Base-by-base conservation (phyloP, 495 filamentous ascomycete species). In the Aspergillus cavernicola region DNA sequence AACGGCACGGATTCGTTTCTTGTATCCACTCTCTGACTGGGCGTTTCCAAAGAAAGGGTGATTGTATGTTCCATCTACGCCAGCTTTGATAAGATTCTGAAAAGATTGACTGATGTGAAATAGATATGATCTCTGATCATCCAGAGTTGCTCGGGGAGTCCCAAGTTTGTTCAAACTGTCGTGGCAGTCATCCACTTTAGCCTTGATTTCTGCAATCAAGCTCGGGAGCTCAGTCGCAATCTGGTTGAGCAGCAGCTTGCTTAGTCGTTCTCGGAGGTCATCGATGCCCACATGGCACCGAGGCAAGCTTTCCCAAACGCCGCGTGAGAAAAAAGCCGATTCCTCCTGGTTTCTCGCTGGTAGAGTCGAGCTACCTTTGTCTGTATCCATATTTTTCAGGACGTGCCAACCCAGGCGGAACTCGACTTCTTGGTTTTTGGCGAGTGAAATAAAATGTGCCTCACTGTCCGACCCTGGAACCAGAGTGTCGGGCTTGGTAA, bases 1-100 rank as follows among this genome's bases (percentile, higher is more conserved):
- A 1, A 81, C 67, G 0, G 84, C 83, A 16, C 85, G 78, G 16
- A 88, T 65, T 15, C 84, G 77, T 52, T 81, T 82, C 13, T 57
- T 32, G 47, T 70, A 71, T n/a, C 75, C 78, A 19, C 50, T 26
- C 1, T 63, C 35, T 0, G 68, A 59, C 29, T 68, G 56, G 5
- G 69, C 69, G 52, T 74, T 65, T 1, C 62, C 68, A 54, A 88
- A 88, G 59, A 87, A 87, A 0, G 54, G 28, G 37, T 80, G 63
- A 48, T 66, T 72, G 54, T 87, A 88, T 3, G 69, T 74, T 3
- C 84, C 85, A 40, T 82, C 71, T 1, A 75, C 62, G 9, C 81
- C 72, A 7, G 72, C 68, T 55, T 79, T 77, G 48, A 79, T 66
- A 0, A 86, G 58, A 4, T 41, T 43, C 15, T 74, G 66, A 59